Evolutionary conservation across 805 yeast species (phyloP).

Genomic region (Lipomyces starkeyi): DNA sequence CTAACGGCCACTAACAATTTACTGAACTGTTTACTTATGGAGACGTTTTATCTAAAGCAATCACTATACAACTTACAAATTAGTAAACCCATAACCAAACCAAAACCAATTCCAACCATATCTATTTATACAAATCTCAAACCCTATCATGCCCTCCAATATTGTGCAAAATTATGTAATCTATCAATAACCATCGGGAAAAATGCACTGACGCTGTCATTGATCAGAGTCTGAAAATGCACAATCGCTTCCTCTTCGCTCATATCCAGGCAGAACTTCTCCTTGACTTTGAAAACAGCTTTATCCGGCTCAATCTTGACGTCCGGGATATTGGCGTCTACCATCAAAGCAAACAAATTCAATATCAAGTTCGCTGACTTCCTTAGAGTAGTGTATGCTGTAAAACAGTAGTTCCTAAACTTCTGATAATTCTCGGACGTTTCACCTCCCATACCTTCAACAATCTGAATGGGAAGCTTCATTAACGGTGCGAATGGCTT

Average conservation of each 20-base stretch:
- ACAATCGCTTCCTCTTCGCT: slow-evolving; percentile 94
- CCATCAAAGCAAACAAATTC: slow-evolving; percentile 91
- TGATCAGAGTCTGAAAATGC: slow-evolving; percentile 92
- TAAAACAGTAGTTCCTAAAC: slow-evolving; percentile 92
- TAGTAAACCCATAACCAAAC: background rate
- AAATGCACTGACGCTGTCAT: slow-evolving; percentile 91
- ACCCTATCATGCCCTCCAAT: slow-evolving; percentile 81
- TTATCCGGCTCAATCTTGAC: slow-evolving; percentile 82
- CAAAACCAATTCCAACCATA: background rate
- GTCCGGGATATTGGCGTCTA: slow-evolving; percentile 91
- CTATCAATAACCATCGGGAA: slow-evolving; percentile 95
- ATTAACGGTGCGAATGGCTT: slow-evolving; percentile 98
- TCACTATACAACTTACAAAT: background rate
- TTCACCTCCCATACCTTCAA: slow-evolving; percentile 97
- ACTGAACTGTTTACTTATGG: too few relatives aligned
- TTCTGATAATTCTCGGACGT: slow-evolving; percentile 81
- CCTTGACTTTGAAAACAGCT: slow-evolving; percentile 85
- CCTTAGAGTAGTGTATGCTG: slow-evolving; percentile 87
- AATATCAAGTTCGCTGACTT: slow-evolving; percentile 88
- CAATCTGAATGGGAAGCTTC: slow-evolving; percentile 95
- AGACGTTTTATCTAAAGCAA: background rate
- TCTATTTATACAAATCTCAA: background rate
- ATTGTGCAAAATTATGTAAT: slow-evolving; percentile 93
- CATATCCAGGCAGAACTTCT: slow-evolving; percentile 90
- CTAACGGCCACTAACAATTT: too few relatives aligned